These are phyloP conservation scores for Detonula confervacea DNA, from an alignment of 352 stramenopile genomes.

Conservation along the genomic window DNA sequence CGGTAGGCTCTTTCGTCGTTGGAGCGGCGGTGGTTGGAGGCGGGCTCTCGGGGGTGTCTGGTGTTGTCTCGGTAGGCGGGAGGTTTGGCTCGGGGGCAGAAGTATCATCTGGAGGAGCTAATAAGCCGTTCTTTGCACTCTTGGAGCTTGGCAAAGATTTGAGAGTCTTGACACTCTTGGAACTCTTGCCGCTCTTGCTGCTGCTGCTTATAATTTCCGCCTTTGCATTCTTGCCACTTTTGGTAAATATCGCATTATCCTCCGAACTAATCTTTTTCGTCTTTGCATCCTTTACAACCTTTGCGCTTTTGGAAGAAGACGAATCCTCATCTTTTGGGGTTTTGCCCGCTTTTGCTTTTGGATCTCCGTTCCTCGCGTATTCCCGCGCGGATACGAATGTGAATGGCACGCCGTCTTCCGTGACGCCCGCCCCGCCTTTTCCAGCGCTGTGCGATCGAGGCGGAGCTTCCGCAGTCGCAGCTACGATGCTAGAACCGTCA, in stretches of 20 bases:
- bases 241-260: background rate
- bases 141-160: too few species aligned
- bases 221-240: background rate
- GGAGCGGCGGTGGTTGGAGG: too few species aligned
- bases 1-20: too few species aligned
- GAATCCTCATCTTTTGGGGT: background rate
- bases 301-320: background rate
- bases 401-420: too few species aligned
- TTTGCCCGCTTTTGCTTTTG: background rate
- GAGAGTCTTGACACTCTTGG: too few species aligned
- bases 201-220: background rate
- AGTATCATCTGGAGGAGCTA: background rate
- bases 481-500: too few species aligned
- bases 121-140: background rate
- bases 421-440: too few species aligned
- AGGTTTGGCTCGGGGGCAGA: background rate
- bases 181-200: background rate
- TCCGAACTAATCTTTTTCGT: background rate
- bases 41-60: too few species aligned
- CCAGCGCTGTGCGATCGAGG: too few species aligned
- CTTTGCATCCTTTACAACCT: background rate
- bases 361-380: too few species aligned
- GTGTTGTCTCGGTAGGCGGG: too few species aligned
- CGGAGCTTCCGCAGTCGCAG: background rate
- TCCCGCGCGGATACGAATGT: too few species aligned